Conservation (phyloP, 2,329 filamentous ascomycete species). For the Clarireedia homoeocarpa region DNA sequence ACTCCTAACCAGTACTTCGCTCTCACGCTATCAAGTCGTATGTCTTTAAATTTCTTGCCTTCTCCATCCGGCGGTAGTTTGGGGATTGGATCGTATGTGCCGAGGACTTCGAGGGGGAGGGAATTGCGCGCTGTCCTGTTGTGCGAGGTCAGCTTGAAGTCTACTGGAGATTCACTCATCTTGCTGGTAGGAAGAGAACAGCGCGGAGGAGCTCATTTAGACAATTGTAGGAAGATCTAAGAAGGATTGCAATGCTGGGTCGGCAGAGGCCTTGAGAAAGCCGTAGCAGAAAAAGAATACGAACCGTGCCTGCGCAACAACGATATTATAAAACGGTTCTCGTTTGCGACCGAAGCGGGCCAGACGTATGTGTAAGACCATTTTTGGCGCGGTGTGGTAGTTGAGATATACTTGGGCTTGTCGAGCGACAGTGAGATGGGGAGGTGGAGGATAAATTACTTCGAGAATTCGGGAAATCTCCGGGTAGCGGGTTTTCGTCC, state of each 20-base stretch:
- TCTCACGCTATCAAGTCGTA: slow-evolving; percentile 72
- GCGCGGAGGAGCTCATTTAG: no score
- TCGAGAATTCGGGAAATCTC: slow-evolving; percentile 6
- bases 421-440: background rate
- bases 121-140: slow-evolving; percentile 75
- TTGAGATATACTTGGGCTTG: slow-evolving; percentile 2
- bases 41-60: slow-evolving; percentile 79
- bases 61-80: slow-evolving; percentile 50
- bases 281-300: slow-evolving; percentile 16
- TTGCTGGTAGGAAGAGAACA: background rate
- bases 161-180: no score
- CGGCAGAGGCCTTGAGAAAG: background rate
- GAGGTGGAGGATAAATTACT: slow-evolving; percentile 8
- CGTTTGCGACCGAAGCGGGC: slow-evolving; percentile 88
- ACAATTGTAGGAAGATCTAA: no score
- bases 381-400: slow-evolving; percentile 34
- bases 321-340: slow-evolving; percentile 94
- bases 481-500: slow-evolving; percentile 6
- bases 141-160: no score
- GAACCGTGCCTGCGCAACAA: slow-evolving; percentile 86
- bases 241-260: no score
- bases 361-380: slow-evolving; percentile 92
- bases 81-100: slow-evolving; percentile 64
- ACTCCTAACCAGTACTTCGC: slow-evolving; percentile 96
- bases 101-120: slow-evolving; percentile 85